phyloP scores from a whole-genome alignment of 345 rosid species.

The Aurinia saxatilis region DNA sequence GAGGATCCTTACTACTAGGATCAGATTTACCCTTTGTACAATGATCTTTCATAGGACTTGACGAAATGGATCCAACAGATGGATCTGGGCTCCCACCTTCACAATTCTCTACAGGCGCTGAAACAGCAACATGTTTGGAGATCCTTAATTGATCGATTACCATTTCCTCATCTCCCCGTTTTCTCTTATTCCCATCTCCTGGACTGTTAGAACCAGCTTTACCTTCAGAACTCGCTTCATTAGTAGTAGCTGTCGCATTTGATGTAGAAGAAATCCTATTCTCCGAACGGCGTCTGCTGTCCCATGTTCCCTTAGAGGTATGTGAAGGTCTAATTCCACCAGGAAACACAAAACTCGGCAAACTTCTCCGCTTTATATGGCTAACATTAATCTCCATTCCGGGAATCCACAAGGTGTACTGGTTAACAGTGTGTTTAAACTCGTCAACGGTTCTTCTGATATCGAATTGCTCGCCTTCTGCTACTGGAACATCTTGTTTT shows the following conservation, averaged over 20 bases:
- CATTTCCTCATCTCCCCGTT: constrained; percentile 39
- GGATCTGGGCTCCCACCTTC: constrained; percentile 39
- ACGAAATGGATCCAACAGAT: constrained; percentile 35
- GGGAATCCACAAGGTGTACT: constrained; percentile 51
- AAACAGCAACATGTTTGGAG: constrained; percentile 26
- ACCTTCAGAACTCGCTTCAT: constrained; percentile 45
- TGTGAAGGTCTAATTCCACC: constrained; percentile 75
- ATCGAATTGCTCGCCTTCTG: constrained; percentile 77
- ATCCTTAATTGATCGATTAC: constrained; percentile 30
- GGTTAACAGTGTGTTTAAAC: constrained; percentile 62
- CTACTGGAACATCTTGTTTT: constrained; percentile 74
- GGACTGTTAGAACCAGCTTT: constrained; percentile 52
- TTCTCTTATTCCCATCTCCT: constrained; percentile 59
- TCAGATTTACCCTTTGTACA: constrained; percentile 31
- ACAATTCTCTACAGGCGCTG: constrained; percentile 35
- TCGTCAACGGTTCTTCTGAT: constrained; percentile 89
- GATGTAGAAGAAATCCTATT: constrained; percentile 44
- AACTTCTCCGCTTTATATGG: constrained; percentile 62
- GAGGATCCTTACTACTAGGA: constrained; percentile 10
- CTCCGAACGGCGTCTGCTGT: constrained; percentile 46
- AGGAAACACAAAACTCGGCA: constrained; percentile 82
- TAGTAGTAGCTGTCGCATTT: constrained; percentile 21
- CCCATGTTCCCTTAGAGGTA: constrained; percentile 64
- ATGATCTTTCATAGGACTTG: constrained; percentile 32
- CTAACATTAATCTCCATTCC: constrained; percentile 83